A percentile compares a stretch with the other conserved stretches of the same genome.
These are phyloP conservation scores for Solanum appendiculatum DNA, from an alignment of 257 asterid genomes.

Conservation along the genomic window DNA sequence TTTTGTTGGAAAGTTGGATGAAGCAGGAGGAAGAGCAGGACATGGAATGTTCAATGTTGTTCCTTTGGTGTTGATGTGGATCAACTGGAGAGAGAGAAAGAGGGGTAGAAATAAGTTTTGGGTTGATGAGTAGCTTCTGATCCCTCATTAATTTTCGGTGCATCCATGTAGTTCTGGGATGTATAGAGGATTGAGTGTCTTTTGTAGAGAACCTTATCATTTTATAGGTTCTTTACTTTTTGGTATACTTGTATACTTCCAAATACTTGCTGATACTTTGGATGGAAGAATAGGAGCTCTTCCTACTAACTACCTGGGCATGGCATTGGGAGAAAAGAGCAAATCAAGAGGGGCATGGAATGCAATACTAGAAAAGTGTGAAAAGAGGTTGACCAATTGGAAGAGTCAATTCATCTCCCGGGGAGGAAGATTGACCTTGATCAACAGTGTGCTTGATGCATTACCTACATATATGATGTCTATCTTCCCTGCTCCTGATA, in stretches of 20 bases:
- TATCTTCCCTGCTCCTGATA: background rate
- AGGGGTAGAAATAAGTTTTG: background rate
- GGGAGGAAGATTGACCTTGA: background rate
- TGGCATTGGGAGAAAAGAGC: background rate
- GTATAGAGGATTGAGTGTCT: background rate
- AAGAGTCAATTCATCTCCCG: background rate
- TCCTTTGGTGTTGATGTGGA: background rate
- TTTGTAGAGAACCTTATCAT: background rate
- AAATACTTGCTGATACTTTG: background rate
- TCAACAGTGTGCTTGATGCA: background rate
- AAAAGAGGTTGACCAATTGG: background rate
- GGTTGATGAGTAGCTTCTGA: background rate
- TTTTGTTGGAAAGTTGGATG: background rate
- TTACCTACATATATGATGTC: background rate
- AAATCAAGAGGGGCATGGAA: background rate
- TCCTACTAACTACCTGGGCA: background rate
- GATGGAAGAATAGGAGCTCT: background rate
- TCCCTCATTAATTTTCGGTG: background rate
- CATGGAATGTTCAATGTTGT: background rate
- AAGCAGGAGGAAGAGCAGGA: background rate
- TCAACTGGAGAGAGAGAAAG: background rate
- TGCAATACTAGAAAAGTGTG: background rate
- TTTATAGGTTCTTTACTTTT: background rate
- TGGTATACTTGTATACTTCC: background rate
- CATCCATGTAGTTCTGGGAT: background rate